Evolutionary conservation across 2,329 filamentous ascomycete genomes (phyloP), one percentile per base, ranked within the genome.

Genomic region (Aspergillus fructus): DNA sequence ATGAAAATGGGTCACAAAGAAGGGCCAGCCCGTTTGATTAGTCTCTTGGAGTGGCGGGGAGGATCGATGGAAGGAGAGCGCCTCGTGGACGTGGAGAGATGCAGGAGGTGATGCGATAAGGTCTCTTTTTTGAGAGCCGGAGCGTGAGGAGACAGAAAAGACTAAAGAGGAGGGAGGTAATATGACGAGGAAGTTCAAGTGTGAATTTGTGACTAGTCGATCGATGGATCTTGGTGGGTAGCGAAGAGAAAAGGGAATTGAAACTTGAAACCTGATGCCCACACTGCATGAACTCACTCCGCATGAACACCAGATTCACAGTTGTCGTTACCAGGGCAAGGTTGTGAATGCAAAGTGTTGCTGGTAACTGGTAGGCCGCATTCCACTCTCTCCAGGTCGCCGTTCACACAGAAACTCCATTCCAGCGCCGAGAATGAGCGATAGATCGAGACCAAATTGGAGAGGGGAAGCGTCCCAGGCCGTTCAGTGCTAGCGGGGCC

Each of bases 141-240:
- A 47, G 60, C n/a, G 57, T 57, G 62, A 63, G 58, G 61, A 42
- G 59, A 63, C 53, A 56, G 57, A 17, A 13, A 40, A 24, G 24
- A 24, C 24, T 24, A 24, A 24, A 17, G 9, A 58, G 21, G 49
- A 59, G 41, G 21, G 49, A 59, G 41, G 30, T 46, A 56, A 53
- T 37, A 56, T 47, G 57, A 55, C 50, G 40, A 53, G 53, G 23
- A 52, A 41, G 43, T n/a, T 54, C 41, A 17, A 49, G 47, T 30
- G 27, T 30, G 27, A 30, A 37, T 53, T 48, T 63, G 60, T 65
- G 62, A 65, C 59, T 54, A 65, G 60, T 65, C 62, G 53, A 62
- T 48, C 43, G 45, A 54, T 30, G 52, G 45, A 57, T 59, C 54
- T 24, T 59, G 33, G 56, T 17, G 50, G 43, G 48, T 33, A 30